phyloP scores from a whole-genome alignment of 345 rosid genomes.

The Salix koriyanagi region DNA sequence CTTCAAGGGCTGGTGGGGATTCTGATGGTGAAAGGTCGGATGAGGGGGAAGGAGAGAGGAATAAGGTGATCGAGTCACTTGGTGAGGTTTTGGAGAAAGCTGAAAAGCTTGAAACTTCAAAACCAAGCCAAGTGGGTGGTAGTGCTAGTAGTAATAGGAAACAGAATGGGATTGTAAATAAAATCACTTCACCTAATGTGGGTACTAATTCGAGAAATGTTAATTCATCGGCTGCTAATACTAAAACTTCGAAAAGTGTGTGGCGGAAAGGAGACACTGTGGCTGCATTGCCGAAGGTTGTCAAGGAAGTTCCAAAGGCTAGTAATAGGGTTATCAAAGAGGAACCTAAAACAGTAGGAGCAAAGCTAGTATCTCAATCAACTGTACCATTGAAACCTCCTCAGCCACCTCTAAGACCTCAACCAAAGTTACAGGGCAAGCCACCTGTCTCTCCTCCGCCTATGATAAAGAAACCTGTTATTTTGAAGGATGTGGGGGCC shows the following conservation, averaged over 20 bases:
- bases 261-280: constrained; percentile 93
- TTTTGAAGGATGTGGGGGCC: constrained; percentile 80
- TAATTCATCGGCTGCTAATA: constrained; percentile 26
- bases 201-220: constrained; percentile 29
- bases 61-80: constrained; percentile 71
- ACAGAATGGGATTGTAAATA: constrained; percentile 33
- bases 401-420: constrained; percentile 59
- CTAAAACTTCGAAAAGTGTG: constrained; percentile 79
- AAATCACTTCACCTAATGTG: constrained; percentile 26
- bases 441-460: constrained; percentile 66
- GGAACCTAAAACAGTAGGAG: constrained; percentile 26
- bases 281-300: constrained; percentile 54
- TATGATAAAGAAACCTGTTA: constrained; percentile 50
- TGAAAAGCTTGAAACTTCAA: constrained; percentile 64
- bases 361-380: constrained; percentile 33
- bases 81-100: constrained; percentile 91
- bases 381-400: constrained; percentile 36
- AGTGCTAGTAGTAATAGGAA: constrained; percentile 12
- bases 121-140: constrained; percentile 2
- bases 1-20: constrained; percentile 16
- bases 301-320: constrained; percentile 49
- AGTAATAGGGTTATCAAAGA: constrained; percentile 22
- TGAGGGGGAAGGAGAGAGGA: constrained; percentile 45
- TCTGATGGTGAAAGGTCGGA: constrained; percentile 1
- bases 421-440: constrained; percentile 65